Conservation (phyloP, 2,329 filamentous ascomycete genomes). For the Monilinia vaccinii-corymbosi region DNA sequence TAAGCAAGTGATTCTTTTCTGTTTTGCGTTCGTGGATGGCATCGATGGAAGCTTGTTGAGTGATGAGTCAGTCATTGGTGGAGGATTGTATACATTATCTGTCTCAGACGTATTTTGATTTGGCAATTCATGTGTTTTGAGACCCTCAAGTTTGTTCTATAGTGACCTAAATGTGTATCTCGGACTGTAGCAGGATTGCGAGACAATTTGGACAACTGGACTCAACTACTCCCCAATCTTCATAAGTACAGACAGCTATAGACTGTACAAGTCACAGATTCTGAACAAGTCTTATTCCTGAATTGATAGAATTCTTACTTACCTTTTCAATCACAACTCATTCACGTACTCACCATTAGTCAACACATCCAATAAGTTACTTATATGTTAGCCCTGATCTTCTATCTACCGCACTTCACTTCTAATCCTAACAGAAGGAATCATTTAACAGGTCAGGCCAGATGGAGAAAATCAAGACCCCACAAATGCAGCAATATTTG, state of each 20-base stretch:
- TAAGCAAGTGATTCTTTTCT: not conserved
- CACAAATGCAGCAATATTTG: not conserved
- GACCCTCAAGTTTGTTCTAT: not conserved
- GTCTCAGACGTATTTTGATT: constrained; percentile 6
- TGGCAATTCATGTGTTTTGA: constrained; percentile 7
- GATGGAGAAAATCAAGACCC: not conserved
- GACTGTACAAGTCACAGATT: not conserved
- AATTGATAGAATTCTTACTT: not conserved
- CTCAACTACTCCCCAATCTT: too few relatives aligned
- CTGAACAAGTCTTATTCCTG: not conserved
- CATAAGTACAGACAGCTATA: too few relatives aligned
- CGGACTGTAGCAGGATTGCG: too few relatives aligned
- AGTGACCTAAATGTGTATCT: not conserved
- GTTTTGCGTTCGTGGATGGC: not conserved
- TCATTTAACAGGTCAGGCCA: too few relatives aligned
- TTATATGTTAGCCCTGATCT: too few relatives aligned
- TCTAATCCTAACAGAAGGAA: not conserved
- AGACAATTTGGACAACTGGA: too few relatives aligned
- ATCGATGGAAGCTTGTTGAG: not conserved
- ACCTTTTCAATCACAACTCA: not conserved
- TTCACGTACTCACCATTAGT: not conserved
- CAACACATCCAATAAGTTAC: too few relatives aligned
- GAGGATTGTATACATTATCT: constrained; percentile 3
- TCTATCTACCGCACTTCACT: too few relatives aligned
- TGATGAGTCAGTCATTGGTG: not conserved